phyloP scores from a whole-genome alignment of 1,284 basidiomycete species.

The Irpex sp. region DNA sequence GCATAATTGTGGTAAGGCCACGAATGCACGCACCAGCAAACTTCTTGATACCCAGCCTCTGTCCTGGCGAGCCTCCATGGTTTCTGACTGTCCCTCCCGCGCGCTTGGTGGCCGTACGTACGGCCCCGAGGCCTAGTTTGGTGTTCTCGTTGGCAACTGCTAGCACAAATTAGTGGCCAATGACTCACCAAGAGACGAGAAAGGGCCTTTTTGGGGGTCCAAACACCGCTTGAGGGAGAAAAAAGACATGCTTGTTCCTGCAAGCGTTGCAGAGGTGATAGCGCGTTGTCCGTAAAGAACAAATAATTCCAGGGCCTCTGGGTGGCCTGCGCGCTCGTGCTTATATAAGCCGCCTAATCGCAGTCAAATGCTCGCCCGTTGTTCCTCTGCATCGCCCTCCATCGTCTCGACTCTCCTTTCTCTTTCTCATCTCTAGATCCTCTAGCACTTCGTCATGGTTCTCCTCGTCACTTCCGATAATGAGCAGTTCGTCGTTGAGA shows the following conservation, averaged over 20 bases:
- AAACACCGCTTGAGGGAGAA: constrained; percentile 32
- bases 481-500: constrained; percentile 91
- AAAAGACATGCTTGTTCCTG: constrained; percentile 34
- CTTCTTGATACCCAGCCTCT: constrained; percentile 89
- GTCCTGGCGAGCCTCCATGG: constrained; percentile 85
- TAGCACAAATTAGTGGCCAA: constrained; percentile 10
- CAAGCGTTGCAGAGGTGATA: background rate
- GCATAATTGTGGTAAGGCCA: background rate
- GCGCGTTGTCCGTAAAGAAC: background rate
- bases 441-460: constrained; percentile 48
- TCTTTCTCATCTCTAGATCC: constrained; percentile 2
- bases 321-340: constrained; percentile 2
- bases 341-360: constrained; percentile 10
- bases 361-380: constrained; percentile 11
- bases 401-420: constrained; percentile 13
- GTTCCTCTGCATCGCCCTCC: constrained; percentile 6
- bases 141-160: constrained; percentile 8
- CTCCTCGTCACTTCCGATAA: constrained; percentile 90
- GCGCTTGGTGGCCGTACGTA: constrained; percentile 91
- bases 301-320: background rate
- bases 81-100: constrained; percentile 84
- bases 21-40: constrained; percentile 68
- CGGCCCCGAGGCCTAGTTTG: constrained; percentile 45
- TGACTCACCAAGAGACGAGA: constrained; percentile 42
- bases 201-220: constrained; percentile 35